Percentiles rank a stretch among this genome's conserved stretches.
phyloP scores from a whole-genome alignment of 139 green algal species.

The Mychonastes homosphaera region DNA sequence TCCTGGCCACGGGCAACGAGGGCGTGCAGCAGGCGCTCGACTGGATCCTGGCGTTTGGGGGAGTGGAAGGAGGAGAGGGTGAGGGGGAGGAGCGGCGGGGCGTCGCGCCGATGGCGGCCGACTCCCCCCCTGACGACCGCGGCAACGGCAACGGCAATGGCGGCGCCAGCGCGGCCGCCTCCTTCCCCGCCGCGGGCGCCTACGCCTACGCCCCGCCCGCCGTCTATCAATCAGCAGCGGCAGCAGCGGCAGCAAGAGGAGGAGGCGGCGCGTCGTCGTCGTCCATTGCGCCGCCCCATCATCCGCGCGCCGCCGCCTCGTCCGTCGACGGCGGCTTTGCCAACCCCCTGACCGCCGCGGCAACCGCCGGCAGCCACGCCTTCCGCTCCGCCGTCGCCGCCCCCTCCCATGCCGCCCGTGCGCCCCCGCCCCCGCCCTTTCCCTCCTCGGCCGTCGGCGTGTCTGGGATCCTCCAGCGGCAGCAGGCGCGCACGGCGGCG shows the following conservation, averaged over 20 bases:
- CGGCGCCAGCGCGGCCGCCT: not conserved
- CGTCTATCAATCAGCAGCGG: conserved; percentile 3
- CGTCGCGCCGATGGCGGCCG: not conserved
- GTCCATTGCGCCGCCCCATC: not conserved
- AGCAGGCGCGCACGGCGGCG: conserved; percentile 25
- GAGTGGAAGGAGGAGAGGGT: not conserved
- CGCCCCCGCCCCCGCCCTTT: too few species aligned
- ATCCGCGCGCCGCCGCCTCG: not conserved
- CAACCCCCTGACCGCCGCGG: not conserved
- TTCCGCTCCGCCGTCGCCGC: not conserved
- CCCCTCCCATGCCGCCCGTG: not conserved
- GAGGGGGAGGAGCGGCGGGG: not conserved
- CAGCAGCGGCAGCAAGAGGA: conserved; percentile 5
- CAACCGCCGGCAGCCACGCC: not conserved
- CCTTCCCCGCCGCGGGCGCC: not conserved
- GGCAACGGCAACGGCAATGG: too few species aligned
- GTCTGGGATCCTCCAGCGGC: conserved; percentile 26
- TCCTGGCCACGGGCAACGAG: conserved; percentile 23
- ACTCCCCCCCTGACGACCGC: too few species aligned
- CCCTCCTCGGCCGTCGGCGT: conserved; percentile 26
- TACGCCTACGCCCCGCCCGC: not conserved
- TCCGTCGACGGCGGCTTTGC: not conserved
- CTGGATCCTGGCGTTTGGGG: conserved; percentile 32
- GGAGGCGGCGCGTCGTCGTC: not conserved
- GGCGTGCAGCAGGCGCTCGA: conserved; percentile 31